Conservation (phyloP, 306 rosid species). For the Acacia melanoxylon region DNA sequence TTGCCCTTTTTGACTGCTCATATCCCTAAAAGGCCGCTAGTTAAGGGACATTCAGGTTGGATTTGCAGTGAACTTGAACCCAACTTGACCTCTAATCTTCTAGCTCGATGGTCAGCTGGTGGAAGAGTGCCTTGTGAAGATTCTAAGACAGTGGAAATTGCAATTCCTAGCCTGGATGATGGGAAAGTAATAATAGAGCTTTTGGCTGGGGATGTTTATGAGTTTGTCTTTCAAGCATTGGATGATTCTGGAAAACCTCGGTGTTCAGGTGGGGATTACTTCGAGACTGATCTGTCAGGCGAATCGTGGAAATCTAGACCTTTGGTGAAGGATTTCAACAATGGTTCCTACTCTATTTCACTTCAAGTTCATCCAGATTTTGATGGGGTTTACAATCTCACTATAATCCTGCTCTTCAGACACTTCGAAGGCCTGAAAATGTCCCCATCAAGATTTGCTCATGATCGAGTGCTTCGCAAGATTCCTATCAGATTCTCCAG, state of each 20-base stretch:
- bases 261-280: conserved; percentile 91
- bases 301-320: conserved; percentile 89
- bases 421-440: conserved; percentile 77
- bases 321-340: conserved; percentile 68
- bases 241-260: conserved; percentile 67
- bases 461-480: conserved; percentile 51
- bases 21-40: conserved; percentile 16
- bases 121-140: conserved; percentile 78
- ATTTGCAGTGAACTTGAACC: conserved; percentile 62
- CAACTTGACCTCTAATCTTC: conserved; percentile 58
- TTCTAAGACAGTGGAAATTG: conserved; percentile 56
- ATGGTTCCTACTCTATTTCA: conserved; percentile 73
- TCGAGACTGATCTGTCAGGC: conserved; percentile 90
- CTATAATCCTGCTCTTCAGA: conserved; percentile 67
- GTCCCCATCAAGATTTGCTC: conserved; percentile 63
- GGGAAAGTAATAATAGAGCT: conserved; percentile 42
- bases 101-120: conserved; percentile 66
- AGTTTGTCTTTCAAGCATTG: conserved; percentile 65
- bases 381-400: conserved; percentile 60
- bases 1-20: conserved; percentile 33
- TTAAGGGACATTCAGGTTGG: conserved; percentile 48
- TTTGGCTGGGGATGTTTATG: conserved; percentile 74
- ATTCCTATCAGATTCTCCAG: conserved; percentile 54
- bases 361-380: conserved; percentile 87
- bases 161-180: conserved; percentile 61